Conservation (phyloP, 495 filamentous ascomycete species). For the Trichoderma parareesei region DNA sequence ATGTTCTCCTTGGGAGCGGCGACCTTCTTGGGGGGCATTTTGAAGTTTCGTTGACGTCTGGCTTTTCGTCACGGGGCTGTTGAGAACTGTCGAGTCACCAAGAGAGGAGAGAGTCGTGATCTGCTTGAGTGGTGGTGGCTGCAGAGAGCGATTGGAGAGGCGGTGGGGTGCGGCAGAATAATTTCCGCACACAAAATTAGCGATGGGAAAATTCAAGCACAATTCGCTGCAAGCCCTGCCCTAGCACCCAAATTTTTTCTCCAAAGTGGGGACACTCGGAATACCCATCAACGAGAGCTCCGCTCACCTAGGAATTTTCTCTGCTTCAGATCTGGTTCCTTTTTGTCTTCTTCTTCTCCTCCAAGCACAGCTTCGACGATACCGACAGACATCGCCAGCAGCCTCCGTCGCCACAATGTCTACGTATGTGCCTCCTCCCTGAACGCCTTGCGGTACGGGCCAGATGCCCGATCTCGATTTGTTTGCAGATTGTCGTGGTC, state of each 20-base stretch:
- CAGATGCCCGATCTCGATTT: conserved; percentile 41
- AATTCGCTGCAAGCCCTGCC: conserved; percentile 6
- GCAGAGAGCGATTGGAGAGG: conserved; percentile 9
- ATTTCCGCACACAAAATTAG: conserved; percentile 11
- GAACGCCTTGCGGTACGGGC: conserved; percentile 38
- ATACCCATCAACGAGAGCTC: background rate
- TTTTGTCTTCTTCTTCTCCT: conserved; percentile 11
- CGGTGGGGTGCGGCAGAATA: conserved; percentile 22
- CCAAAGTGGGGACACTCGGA: background rate
- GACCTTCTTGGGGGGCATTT: conserved; percentile 81
- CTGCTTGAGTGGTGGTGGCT: conserved; percentile 16
- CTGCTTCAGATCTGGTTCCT: conserved; percentile 12
- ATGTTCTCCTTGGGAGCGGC: conserved; percentile 87
- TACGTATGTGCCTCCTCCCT: conserved; percentile 54
- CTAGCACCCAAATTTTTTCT: conserved; percentile 1
- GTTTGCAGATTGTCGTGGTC: conserved; percentile 60
- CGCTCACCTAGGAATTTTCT: conserved; percentile 14
- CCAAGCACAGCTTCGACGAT: conserved; percentile 11
- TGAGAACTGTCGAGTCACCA: conserved; percentile 9
- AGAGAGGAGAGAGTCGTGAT: conserved; percentile 1
- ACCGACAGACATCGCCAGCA: conserved; percentile 12
- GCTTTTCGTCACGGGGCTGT: conserved; percentile 11
- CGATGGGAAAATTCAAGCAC: background rate
- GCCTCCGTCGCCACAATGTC: conserved; percentile 42
- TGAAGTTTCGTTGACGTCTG: conserved; percentile 28